These are phyloP conservation scores for Arthrobotrys musiformis DNA, from an alignment of 2,329 filamentous ascomycete genomes.

Conservation along the genomic window DNA sequence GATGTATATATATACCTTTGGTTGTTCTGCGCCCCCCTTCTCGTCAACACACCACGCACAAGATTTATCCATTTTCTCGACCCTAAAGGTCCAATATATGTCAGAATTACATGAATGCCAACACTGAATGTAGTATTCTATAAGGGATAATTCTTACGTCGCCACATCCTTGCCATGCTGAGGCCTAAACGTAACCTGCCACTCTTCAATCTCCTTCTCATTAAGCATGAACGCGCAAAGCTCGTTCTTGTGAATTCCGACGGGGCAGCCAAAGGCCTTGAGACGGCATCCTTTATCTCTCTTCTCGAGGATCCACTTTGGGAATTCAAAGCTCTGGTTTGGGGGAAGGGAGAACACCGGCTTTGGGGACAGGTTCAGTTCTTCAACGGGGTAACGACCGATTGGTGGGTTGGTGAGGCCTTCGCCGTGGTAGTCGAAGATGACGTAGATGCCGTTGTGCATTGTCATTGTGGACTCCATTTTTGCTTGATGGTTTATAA, in stretches of 20 bases:
- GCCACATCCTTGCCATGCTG: slow-evolving; percentile 4
- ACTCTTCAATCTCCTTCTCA: slow-evolving; percentile 5
- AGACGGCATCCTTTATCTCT: slow-evolving; percentile 2
- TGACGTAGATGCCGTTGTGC: slow-evolving; percentile 4
- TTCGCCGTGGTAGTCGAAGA: background rate
- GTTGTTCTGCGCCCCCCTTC: background rate
- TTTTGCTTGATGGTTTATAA: background rate
- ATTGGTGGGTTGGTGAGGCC: slow-evolving; percentile 1
- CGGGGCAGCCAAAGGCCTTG: background rate
- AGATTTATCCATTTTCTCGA: background rate
- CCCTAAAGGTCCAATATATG: background rate
- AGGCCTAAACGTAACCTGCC: background rate
- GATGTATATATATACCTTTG: background rate
- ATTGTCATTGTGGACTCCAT: background rate
- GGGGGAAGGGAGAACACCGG: background rate
- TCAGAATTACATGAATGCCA: too few species aligned
- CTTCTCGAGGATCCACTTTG: slow-evolving; percentile 11
- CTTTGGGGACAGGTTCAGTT: background rate
- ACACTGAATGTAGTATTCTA: background rate
- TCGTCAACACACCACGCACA: background rate
- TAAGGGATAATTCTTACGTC: background rate
- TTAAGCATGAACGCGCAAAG: background rate
- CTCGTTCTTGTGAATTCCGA: background rate
- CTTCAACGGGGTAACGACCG: slow-evolving; percentile 1
- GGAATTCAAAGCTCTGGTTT: background rate